These are phyloP conservation scores for Candida incommunis DNA, from an alignment of 805 yeast species.

Conservation along the genomic window DNA sequence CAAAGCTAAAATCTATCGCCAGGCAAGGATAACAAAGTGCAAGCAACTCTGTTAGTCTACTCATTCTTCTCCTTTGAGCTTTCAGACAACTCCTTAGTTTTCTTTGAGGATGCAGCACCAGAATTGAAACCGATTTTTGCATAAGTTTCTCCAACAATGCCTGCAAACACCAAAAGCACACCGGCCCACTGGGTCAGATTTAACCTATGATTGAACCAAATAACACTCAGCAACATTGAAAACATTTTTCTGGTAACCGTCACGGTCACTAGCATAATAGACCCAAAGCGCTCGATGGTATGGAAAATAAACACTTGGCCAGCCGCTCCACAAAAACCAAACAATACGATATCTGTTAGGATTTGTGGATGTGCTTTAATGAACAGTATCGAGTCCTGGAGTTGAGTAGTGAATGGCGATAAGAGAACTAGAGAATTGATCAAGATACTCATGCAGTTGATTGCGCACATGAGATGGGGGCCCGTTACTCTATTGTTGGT, in stretches of 20 bases:
- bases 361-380: constrained; percentile 38
- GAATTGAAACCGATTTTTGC: too few relatives aligned
- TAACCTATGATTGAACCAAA: constrained; percentile 72
- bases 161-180: constrained; percentile 64
- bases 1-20: too few relatives aligned
- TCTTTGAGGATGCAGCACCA: too few relatives aligned
- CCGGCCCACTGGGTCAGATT: constrained; percentile 62
- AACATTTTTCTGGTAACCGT: constrained; percentile 95
- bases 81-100: too few relatives aligned
- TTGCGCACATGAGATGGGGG: constrained; percentile 72
- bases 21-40: too few relatives aligned
- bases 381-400: constrained; percentile 35
- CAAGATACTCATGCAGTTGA: constrained; percentile 33
- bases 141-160: constrained; percentile 67
- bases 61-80: too few relatives aligned
- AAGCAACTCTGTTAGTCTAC: too few relatives aligned
- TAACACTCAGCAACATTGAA: constrained; percentile 81
- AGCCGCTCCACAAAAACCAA: constrained; percentile 68
- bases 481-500: constrained; percentile 44
- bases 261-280: constrained; percentile 74
- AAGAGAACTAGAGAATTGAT: constrained; percentile 29
- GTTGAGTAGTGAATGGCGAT: constrained; percentile 39
- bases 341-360: constrained; percentile 43
- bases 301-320: constrained; percentile 92
- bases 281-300: constrained; percentile 73